A percentile compares a stretch with the other conserved stretches of the same genome.
These are phyloP conservation scores for Cucurbita moschata DNA, from an alignment of 306 rosid genomes.

Conservation along the genomic window DNA sequence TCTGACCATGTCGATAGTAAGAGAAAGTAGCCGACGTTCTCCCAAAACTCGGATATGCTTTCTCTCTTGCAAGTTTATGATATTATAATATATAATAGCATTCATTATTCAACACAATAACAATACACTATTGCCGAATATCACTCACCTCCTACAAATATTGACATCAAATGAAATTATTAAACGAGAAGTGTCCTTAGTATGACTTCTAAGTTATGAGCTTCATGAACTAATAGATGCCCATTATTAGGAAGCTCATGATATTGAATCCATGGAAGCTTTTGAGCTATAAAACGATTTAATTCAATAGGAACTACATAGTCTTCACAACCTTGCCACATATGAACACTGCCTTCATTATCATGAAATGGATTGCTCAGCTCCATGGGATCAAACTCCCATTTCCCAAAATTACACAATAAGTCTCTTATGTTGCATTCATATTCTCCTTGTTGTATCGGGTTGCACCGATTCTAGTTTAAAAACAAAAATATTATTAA, in stretches of 20 bases:
- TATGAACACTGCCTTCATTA: constrained; percentile 36
- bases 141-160: background rate
- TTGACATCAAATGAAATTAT: background rate
- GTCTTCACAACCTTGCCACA: constrained; percentile 63
- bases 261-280: constrained; percentile 61
- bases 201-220: constrained; percentile 29
- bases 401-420: constrained; percentile 26
- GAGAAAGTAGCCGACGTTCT: no score
- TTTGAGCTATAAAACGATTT: constrained; percentile 38
- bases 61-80: no score
- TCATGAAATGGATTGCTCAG: constrained; percentile 29
- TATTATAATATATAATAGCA: no score
- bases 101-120: background rate
- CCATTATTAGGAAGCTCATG: constrained; percentile 57
- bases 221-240: constrained; percentile 26
- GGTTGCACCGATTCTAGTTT: constrained; percentile 25
- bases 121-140: background rate
- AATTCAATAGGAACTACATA: constrained; percentile 29
- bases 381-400: constrained; percentile 38
- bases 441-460: constrained; percentile 47
- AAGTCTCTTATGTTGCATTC: constrained; percentile 51
- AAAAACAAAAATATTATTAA: background rate
- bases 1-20: no score
- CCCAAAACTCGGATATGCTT: no score
- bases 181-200: constrained; percentile 33